Percentiles rank a stretch among this genome's conserved stretches.
Conservation (phyloP, 768 basidiomycete species). For the Kwoniella shandongensis region DNA sequence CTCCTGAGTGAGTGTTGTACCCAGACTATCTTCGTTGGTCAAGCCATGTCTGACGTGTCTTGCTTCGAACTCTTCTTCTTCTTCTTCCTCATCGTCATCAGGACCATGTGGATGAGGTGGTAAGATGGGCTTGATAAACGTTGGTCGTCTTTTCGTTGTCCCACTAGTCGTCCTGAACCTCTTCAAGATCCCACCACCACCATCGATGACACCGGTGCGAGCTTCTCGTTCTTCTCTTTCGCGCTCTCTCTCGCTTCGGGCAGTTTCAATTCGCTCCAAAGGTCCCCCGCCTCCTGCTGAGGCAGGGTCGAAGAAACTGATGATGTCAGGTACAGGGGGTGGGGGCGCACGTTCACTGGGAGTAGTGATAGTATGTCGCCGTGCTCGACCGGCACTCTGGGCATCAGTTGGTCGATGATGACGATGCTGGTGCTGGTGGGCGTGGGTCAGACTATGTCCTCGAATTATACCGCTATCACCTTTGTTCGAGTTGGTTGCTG, state of each 20-base stretch:
- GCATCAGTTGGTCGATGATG: no score
- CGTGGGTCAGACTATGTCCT: no score
- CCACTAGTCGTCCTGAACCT: conserved; percentile 22
- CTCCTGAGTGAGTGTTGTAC: no score
- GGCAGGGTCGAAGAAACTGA: conserved; percentile 32
- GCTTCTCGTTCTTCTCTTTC: conserved; percentile 12
- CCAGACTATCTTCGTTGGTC: no score
- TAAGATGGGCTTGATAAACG: conserved; percentile 4
- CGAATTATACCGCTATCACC: no score
- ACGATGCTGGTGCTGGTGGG: no score
- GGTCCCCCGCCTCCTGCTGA: conserved; percentile 38
- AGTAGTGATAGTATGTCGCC: no score
- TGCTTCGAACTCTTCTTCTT: conserved; percentile 4
- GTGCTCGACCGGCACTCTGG: no score
- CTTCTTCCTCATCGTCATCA: conserved; percentile 2
- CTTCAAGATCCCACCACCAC: conserved; percentile 17
- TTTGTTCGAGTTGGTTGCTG: no score
- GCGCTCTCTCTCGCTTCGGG: conserved; percentile 20
- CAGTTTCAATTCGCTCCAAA: conserved; percentile 29
- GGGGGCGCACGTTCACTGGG: no score
- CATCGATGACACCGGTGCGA: not conserved
- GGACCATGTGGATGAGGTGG: not conserved
- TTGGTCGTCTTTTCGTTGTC: conserved; percentile 3
- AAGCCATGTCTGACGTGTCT: no score
- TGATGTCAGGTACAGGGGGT: conserved; percentile 14